Percentiles rank a stretch among this genome's conserved stretches.
Conservation (phyloP, 495 filamentous ascomycete species). For the Aspergillus carlsbadensis region DNA sequence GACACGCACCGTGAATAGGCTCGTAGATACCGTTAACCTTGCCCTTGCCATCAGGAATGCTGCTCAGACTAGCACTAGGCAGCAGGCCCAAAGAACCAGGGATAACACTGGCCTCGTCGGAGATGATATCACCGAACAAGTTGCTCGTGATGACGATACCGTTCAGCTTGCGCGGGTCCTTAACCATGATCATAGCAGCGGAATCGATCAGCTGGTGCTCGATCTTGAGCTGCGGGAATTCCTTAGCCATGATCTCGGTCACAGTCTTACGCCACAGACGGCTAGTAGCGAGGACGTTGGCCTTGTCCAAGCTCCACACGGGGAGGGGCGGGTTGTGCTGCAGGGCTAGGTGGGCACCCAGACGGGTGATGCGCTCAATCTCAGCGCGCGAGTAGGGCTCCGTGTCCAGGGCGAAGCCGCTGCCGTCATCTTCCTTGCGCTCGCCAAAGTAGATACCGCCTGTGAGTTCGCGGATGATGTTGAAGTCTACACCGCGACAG, state of each 20-base stretch:
- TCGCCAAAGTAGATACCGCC: slow-evolving; percentile 98
- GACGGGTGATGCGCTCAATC: slow-evolving; percentile 84
- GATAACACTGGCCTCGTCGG: slow-evolving; percentile 94
- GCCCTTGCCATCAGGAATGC: slow-evolving; percentile 71
- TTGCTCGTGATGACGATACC: slow-evolving; percentile 94
- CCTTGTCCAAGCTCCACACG: slow-evolving; percentile 93
- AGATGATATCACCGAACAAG: slow-evolving; percentile 95
- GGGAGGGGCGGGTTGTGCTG: slow-evolving; percentile 75
- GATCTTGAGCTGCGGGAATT: slow-evolving; percentile 85
- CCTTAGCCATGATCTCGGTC: slow-evolving; percentile 69
- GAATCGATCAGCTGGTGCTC: slow-evolving; percentile 93
- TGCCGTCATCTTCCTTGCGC: slow-evolving; percentile 76
- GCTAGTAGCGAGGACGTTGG: slow-evolving; percentile 90
- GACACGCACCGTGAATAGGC: slow-evolving; percentile 83
- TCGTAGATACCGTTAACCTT: slow-evolving; percentile 80
- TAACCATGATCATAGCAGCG: slow-evolving; percentile 96
- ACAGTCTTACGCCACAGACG: slow-evolving; percentile 89
- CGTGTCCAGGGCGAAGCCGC: slow-evolving; percentile 78
- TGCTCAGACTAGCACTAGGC: slow-evolving; percentile 84
- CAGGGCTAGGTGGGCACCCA: slow-evolving; percentile 80
- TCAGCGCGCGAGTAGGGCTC: slow-evolving; percentile 86
- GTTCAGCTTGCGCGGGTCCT: slow-evolving; percentile 87
- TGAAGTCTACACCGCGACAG: slow-evolving; percentile 88
- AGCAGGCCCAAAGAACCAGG: slow-evolving; percentile 87
- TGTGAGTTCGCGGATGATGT: slow-evolving; percentile 91